Base-by-base conservation (phyloP, 1,284 basidiomycete genomes). In the Cutaneotrichosporon sp. region DNA sequence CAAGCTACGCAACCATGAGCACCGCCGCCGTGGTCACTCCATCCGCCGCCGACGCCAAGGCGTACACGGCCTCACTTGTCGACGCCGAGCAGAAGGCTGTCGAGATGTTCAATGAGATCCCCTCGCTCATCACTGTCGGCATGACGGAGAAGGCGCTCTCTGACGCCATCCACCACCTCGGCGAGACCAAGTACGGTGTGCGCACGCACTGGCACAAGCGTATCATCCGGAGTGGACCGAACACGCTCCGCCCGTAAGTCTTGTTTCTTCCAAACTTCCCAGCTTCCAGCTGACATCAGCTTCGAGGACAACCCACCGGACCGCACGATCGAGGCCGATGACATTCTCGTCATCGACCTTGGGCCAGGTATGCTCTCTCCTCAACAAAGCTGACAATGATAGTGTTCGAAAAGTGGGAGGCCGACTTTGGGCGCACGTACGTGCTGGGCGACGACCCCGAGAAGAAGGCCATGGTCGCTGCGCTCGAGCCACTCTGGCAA, bases 191-290 rank as follows among this genome's bases (percentile, higher is more conserved):
- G 32, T 59, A 65, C 51, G 62, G 62, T n/a, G 55, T 68, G 10
- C 59, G 53, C 31, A 63, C 64, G 6, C 59, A 68, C 61, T 68
- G 66, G 66, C 66, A 68, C 64, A 68, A 68, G 60, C 66, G 66
- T 7, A 36, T 68, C 32, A 42, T 68, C 6, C 66, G 66, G 14
- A 59, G 56, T 31, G 66, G 66, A 5, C 61, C 61, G 8, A 68
- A 68, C 64, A 68, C 66, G 2, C 61, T 65, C 47, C 10, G 16
- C 47, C 66, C 66, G 26, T 56, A 9, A 46, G 42, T 46, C 42
- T 34, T 34, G 22, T 1, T 2, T 13, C 11, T 10, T 14, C 49
- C 11, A 21, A n/a, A 50, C 16, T 9, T 18, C 13, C 49, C 6
- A 16, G 7, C 14, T 18, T n/a, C 7, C 18, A 16, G 49, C 49